Evolutionary conservation across 148 eudicot species (phyloP), one percentile per base, ranked within the genome.

Genomic region (Rhododendron molle): DNA sequence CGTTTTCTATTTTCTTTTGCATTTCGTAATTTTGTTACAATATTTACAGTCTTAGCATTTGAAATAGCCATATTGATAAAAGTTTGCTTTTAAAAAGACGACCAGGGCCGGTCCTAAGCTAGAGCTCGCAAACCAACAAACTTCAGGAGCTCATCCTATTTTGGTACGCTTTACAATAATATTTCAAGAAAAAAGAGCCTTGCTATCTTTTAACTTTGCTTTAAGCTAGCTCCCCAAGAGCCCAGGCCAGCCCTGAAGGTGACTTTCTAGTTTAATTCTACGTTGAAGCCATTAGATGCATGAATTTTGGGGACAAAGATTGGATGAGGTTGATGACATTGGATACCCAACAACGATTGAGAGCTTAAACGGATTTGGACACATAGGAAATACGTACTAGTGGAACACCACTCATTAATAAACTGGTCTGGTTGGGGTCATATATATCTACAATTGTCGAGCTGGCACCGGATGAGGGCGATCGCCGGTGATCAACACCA

Each of bases 311-410:
- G 30, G 71, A 71, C 38, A 77, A 23, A 77, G 23, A 23, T 7
- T 21, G 71, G 81, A 58, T 76, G 15, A 76, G 72, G 71, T 20
- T 12, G 71, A 74, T 84, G 86, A 76, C 71, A 38, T 6, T 54
- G 86, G 46, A 73, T 30, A 14, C 46, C 86, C 28, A 52, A 36
- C 79, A 18, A 34, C 4, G 34, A 69, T 69, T 3, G 73, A 3
- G 36, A 4, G 32, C 52, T 52, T 52, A 11, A 58, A 11, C 15
- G 34, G 73, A 28, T 26, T 69, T 12, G 36, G 74, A 69, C 34
- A 69, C 74, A 38, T 28, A 69, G 74, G 36, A 69, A 62, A 62
- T 4, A 34, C 36, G 36, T 34, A 58, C 23, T 4, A 28, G 36
- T 28, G 74, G 74, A 28, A 28, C 36, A 30, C 74, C 74, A 13